Evolutionary conservation across 768 basidiomycete species (phyloP), one percentile per base, ranked within the genome.

Genomic region (Macrolepiota dolichaula): DNA sequence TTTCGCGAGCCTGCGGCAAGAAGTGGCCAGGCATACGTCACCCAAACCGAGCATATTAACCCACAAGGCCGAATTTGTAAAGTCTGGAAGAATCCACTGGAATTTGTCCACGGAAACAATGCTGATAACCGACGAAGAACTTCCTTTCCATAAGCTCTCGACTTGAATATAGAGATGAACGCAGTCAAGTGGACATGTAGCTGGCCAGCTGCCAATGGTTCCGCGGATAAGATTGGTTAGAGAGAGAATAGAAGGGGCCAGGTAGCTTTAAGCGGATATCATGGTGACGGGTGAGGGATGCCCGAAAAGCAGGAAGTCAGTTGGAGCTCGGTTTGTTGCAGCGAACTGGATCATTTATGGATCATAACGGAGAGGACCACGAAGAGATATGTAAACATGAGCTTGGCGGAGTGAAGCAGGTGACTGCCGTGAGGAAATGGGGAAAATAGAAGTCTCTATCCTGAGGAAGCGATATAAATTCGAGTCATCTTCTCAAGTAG

Each of bases 101-200:
- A 32, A 51, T 25, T 12, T n/a, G 19, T 40, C 13, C 36, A 59
- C n/a, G 58, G 44, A 42, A 46, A 51, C 36, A 35, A n/a, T 35
- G 37, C 24, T 59, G 57, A 59, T 59, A 44, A 52, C 50, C 57
- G 57, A 59, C 49, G 38, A 52, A 44, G 57, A 42, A 29, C 50
- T 42, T 19, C 25, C 38, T 44, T 59, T 40, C 55, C 44, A 47
- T 27, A 29, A 27, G 24, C 49, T 42, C n/a, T 42, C 36, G 10
- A 19, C 57, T 40, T 51, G 13, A 22, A 15, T 25, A 59, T 36
- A 19, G 49, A 51, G 51, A 44, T 32, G 57, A 59, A 50, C 19
- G 49, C 10, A 37, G 57, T 37, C 25, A 19, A 42, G 15, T 37
- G 38, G 37, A 51, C 37, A 25, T 32, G 57, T 40, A 25, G 22